Percentiles rank a stretch among this genome's conserved stretches.
phyloP scores from a whole-genome alignment of 2,329 filamentous ascomycete genomes.

The Macrophomina phaseolina region DNA sequence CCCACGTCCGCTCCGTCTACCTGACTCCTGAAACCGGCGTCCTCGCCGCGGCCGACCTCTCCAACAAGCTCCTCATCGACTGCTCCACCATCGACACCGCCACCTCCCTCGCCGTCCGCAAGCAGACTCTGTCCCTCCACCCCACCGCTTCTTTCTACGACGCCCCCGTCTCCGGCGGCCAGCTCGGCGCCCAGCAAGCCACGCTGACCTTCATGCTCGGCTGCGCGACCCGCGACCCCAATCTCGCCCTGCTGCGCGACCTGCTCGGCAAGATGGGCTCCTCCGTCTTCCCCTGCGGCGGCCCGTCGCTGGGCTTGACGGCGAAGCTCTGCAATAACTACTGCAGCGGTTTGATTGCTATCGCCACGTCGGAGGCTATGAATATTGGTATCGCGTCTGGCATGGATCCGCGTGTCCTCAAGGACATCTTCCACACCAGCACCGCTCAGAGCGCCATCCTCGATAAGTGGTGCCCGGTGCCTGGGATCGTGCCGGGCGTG shows the following conservation, averaged over 20 bases:
- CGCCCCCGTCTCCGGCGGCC: conserved; percentile 60
- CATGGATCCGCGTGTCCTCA: conserved; percentile 60
- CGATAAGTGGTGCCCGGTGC: conserved; percentile 59
- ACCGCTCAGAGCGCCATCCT: conserved; percentile 60
- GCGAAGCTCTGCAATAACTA: conserved; percentile 69
- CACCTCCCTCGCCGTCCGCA: conserved; percentile 55
- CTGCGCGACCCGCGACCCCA: conserved; percentile 52
- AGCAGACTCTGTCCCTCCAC: conserved; percentile 45
- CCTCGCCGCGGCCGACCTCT: conserved; percentile 45
- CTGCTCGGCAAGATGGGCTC: conserved; percentile 60
- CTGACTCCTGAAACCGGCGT: conserved; percentile 52
- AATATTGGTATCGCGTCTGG: conserved; percentile 65
- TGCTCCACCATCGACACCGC: conserved; percentile 63
- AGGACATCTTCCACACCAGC: conserved; percentile 57
- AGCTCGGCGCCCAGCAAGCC: conserved; percentile 57
- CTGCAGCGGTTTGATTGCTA: conserved; percentile 63
- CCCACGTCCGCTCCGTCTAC: conserved; percentile 58
- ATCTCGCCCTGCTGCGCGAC: conserved; percentile 50
- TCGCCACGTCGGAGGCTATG: conserved; percentile 64
- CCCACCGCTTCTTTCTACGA: conserved; percentile 58
- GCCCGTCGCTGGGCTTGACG: conserved; percentile 60
- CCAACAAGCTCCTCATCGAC: conserved; percentile 59
- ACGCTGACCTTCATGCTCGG: conserved; percentile 64
- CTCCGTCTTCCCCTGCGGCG: conserved; percentile 62
- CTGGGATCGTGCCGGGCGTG: conserved; percentile 41